Evolutionary conservation across 2,329 filamentous ascomycete species (phyloP), one percentile per base, ranked within the genome.

Genomic region (Mycogone perniciosa): DNA sequence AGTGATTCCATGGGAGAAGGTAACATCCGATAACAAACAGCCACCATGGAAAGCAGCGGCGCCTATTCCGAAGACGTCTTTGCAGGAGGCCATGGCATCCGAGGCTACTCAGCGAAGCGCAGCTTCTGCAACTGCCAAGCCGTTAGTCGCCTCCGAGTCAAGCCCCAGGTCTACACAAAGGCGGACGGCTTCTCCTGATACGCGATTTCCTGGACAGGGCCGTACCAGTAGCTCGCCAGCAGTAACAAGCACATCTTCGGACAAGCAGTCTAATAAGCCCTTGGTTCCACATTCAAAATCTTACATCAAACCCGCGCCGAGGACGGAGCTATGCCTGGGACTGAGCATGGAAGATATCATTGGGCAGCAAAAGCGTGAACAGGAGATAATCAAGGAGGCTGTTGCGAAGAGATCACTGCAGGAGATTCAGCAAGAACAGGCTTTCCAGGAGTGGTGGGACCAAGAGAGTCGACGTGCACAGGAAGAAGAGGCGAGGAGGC

Each of bases 361-460:
- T 10, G 84, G 84, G 6, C 84, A 95, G 62, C 90, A 99, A 68
- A 82, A 86, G 65, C 82, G 82, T 7, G 91, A 96, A 64, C 93
- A 95, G 63, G 82, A 89, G 51, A 80, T 82, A 13, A 84, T 95
- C 54, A 85, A 82, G 48, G 91, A 96, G 64, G 89, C 90, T 1
- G 84, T 84, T 8, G 88, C 90, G 2, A 96, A 95, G 70, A 81
- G 92, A 50, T 93, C 88, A 56, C 72, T 99, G 31, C 85, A 95
- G 62, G 93, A 97, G 56, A 99, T 99, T 53, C 93, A 99, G 66
- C 84, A 93, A 57, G 93, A 99, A 68, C 93, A 99, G 64, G 89
- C 89, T 46, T 99, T 99, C 65, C 89, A 96, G 64, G 85, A 95
- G 65, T 96, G 91, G 90, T 96, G 90, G 90, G 89, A 95, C 58